Evolutionary conservation across 2,329 filamentous ascomycete species (phyloP), one percentile per base, ranked within the genome.

Genomic region (Penicillium sp.): DNA sequence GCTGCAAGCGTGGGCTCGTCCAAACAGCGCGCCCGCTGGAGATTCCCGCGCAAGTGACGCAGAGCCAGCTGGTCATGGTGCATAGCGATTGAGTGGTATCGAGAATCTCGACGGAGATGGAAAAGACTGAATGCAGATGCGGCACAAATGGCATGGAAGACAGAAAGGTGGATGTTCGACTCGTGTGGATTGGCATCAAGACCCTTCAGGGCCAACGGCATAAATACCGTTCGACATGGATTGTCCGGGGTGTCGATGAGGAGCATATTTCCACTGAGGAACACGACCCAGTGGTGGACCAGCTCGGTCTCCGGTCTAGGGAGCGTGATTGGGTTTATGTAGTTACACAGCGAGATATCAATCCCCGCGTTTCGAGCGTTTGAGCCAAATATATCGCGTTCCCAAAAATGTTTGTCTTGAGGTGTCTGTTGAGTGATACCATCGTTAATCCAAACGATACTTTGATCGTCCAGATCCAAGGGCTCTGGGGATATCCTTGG

Each of bases 261-360:
- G 2, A 70, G 56, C 54, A 70, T 63, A 22, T 68, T 66, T 44
- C 67, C 65, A 22, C 62, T 65, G 3, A 69, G 59, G 43, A 70
- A 68, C 29, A 63, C 57, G 6, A 64, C 64, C 67, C 67, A 70
- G 44, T 70, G 65, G 43, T 69, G 65, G 11, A 70, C 53, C 8
- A 70, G 48, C 34, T 67, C 67, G 4, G 52, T 64, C 24, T 66
- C 61, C 6, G 47, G 55, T 31, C 51, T 51, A 9, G 58, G 43
- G 4, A 64, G 50, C 4, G 36, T 39, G 10, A 53, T 43, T 7
- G 59, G 52, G 46, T 47, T 55, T 8, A 65, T 43, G 7, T 53
- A 36, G 24, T 43, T 27, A 31, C 27, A 27, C 2, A 40, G 21
- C 4, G 21, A 32, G 4, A 21, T 11, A 1, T 24, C 31, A n/a